Evolutionary conservation across 768 basidiomycete species (phyloP).

Genomic region (Boletus reticuloceps): DNA sequence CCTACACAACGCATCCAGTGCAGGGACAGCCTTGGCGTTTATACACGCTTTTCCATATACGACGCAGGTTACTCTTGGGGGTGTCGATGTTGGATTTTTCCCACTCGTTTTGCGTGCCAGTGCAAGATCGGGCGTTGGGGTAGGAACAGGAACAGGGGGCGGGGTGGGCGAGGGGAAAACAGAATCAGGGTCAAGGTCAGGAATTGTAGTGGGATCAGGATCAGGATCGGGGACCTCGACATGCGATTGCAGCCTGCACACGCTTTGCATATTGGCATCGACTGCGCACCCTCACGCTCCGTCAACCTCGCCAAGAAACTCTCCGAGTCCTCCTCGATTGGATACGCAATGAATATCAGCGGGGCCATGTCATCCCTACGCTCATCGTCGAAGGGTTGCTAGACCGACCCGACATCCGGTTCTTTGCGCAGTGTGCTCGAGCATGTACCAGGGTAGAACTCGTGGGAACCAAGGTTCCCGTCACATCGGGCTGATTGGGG

Average conservation of each 20-base stretch:
- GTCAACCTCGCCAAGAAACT: conserved; percentile 22
- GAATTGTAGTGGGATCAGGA: neutral
- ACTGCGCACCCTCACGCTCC: conserved; percentile 19
- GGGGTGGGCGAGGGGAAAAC: neutral
- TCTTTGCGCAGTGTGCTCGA: conserved; percentile 12
- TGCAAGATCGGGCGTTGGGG: neutral
- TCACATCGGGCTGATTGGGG: neutral
- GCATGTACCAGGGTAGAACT: conserved; percentile 17
- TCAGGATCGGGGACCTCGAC: neutral
- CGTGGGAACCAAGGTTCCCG: neutral
- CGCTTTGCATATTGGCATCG: conserved; percentile 17
- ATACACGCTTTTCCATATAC: conserved; percentile 26
- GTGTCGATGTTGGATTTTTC: conserved; percentile 27
- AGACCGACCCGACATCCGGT: conserved; percentile 14
- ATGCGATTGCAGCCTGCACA: conserved; percentile 4
- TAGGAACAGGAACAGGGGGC: neutral
- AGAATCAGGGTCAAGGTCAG: neutral
- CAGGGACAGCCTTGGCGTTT: conserved; percentile 22
- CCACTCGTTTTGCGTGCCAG: conserved; percentile 13
- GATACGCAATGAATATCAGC: conserved; percentile 13
- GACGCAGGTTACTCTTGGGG: conserved; percentile 21
- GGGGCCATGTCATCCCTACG: conserved; percentile 8
- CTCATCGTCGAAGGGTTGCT: conserved; percentile 18
- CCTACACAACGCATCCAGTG: conserved; percentile 24
- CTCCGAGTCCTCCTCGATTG: conserved; percentile 21